These are phyloP conservation scores for Trichothecium sympodiale DNA, from an alignment of 2,329 filamentous ascomycete genomes.

Conservation along the genomic window DNA sequence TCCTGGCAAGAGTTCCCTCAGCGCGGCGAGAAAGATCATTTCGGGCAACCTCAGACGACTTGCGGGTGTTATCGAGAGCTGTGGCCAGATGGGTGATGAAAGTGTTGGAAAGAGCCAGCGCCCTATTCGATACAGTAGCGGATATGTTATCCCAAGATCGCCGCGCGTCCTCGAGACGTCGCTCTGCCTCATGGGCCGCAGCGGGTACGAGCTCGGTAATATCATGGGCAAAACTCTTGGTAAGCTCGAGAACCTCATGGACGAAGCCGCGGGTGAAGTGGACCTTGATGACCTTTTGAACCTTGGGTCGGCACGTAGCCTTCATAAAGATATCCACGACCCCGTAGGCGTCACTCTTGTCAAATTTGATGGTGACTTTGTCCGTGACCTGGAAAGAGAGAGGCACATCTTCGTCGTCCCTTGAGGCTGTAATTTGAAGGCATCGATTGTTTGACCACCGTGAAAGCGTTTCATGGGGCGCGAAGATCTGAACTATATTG, in stretches of 20 bases:
- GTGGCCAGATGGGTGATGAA: conserved; percentile 12
- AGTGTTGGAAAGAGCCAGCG: conserved; percentile 16
- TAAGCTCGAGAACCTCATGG: conserved; percentile 31
- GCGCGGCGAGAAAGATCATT: background rate
- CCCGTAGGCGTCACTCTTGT: conserved; percentile 43
- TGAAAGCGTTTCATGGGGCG: no score
- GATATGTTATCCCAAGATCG: conserved; percentile 20
- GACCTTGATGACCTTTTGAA: conserved; percentile 49
- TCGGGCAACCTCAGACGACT: background rate
- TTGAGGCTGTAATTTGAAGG: conserved; percentile 42
- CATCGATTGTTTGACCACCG: conserved; percentile 24
- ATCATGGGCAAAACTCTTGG: conserved; percentile 29
- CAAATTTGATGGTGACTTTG: conserved; percentile 41
- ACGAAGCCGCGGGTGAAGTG: conserved; percentile 44
- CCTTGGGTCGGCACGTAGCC: conserved; percentile 46
- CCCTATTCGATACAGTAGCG: conserved; percentile 11
- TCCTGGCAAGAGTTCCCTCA: background rate
- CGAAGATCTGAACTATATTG: no score
- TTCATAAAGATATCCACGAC: conserved; percentile 46
- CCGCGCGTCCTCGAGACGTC: conserved; percentile 21
- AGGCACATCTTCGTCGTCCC: conserved; percentile 37
- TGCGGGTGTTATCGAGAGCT: conserved; percentile 3
- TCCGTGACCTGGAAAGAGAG: conserved; percentile 26
- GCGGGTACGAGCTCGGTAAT: conserved; percentile 28
- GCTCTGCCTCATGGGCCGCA: conserved; percentile 25